These are phyloP conservation scores for Russula virescens DNA, from an alignment of 768 basidiomycete species.

Conservation along the genomic window DNA sequence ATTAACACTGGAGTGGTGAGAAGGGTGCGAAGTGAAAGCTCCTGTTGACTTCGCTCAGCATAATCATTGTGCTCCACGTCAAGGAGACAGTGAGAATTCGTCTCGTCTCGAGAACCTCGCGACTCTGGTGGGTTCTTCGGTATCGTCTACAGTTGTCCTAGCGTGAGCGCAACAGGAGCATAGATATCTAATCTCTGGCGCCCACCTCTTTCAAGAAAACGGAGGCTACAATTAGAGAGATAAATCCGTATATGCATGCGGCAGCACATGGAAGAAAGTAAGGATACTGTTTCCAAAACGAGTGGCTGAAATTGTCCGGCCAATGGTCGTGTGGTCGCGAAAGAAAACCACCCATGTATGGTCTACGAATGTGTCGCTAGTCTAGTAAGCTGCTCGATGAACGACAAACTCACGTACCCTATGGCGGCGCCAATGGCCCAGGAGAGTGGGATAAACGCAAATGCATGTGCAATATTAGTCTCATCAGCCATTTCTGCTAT, in stretches of 20 bases:
- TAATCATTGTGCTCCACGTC: background rate
- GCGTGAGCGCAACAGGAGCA: too few species aligned
- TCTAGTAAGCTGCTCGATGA: too few species aligned
- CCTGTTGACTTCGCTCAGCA: background rate
- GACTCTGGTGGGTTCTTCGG: slow-evolving; percentile 20
- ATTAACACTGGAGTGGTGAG: background rate
- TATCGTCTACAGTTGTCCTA: slow-evolving; percentile 11
- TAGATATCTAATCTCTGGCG: too few species aligned
- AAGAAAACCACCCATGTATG: slow-evolving; percentile 23
- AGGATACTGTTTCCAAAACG: slow-evolving; percentile 25
- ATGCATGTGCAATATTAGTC: slow-evolving; percentile 45
- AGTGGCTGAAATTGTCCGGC: slow-evolving; percentile 16
- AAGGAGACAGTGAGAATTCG: too few species aligned
- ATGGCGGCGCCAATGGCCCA: slow-evolving; percentile 15
- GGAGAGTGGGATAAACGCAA: slow-evolving; percentile 33
- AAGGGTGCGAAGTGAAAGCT: background rate
- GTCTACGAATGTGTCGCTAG: too few species aligned
- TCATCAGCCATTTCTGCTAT: slow-evolving; percentile 61
- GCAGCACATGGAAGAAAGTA: slow-evolving; percentile 33
- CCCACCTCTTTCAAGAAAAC: slow-evolving; percentile 26
- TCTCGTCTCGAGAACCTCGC: too few species aligned
- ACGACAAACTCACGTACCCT: background rate
- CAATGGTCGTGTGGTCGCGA: slow-evolving; percentile 26
- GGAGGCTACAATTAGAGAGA: slow-evolving; percentile 27
- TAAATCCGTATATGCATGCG: slow-evolving; percentile 28